phyloP scores from a whole-genome alignment of 768 basidiomycete genomes.

The Xerocomellus dryophilus region DNA sequence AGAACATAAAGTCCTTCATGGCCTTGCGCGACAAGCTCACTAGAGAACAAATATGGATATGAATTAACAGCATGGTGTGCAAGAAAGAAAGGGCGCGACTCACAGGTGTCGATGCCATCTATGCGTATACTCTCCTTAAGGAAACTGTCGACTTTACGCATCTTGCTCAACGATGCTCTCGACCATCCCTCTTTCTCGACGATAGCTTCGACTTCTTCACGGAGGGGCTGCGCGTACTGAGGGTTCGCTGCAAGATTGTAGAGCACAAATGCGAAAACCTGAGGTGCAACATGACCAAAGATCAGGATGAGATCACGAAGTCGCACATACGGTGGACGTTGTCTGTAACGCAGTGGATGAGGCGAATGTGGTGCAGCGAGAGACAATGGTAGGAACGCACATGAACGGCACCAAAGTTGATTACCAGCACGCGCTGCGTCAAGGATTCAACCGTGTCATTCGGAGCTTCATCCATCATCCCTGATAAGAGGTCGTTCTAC shows the following conservation, averaged over 20 bases:
- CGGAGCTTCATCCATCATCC: not conserved
- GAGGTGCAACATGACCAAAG: not conserved
- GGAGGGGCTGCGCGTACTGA: slow-evolving; percentile 25
- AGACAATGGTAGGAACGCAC: slow-evolving; percentile 8
- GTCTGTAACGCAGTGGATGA: not conserved
- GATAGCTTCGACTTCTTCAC: slow-evolving; percentile 33
- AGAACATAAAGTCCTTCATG: slow-evolving; percentile 30
- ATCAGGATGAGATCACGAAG: too few species aligned
- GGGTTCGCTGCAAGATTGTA: not conserved
- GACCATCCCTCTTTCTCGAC: not conserved
- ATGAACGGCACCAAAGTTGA: slow-evolving; percentile 21
- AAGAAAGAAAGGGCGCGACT: not conserved
- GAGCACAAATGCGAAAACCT: not conserved
- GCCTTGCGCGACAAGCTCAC: slow-evolving; percentile 33
- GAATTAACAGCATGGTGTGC: too few species aligned
- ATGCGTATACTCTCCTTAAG: slow-evolving; percentile 34
- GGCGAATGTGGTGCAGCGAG: not conserved
- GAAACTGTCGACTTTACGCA: slow-evolving; percentile 39
- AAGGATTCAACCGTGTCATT: slow-evolving; percentile 6
- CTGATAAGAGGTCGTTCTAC: slow-evolving; percentile 31
- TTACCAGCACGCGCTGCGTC: slow-evolving; percentile 1
- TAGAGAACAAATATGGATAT: not conserved
- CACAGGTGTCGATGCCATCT: slow-evolving; percentile 18
- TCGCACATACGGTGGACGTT: not conserved
- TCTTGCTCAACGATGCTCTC: slow-evolving; percentile 16